Evolutionary conservation across 2,329 filamentous ascomycete genomes (phyloP), one percentile per base, ranked within the genome.

Genomic region (Ceratocystis lukuohia): DNA sequence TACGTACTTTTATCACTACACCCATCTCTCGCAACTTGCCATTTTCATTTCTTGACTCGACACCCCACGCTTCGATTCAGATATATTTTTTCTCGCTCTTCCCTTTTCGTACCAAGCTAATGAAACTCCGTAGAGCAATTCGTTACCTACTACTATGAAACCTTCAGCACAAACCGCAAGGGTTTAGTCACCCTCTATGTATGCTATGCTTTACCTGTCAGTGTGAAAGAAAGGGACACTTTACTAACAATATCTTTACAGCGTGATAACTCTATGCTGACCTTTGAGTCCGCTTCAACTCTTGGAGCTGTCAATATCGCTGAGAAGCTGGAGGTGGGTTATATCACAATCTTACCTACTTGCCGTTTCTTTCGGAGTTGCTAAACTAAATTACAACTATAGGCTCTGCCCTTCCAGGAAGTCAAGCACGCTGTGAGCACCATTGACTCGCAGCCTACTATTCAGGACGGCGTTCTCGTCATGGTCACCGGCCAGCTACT

Each of bases 231-330:
- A 3, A 45, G 15, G n/a, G 28, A 28, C 20, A 3, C 37, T 65
- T 10, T 33, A 20, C 44, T 63, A 65, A 59, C 33, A n/a, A 7
- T 2, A 10, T 25, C 25, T 20, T n/a, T 66, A 73, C 71, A 96
- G 91, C 85, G 88, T 73, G 83, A 88, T 3, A 76, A 87, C 69
- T 97, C 94, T 62, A 96, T 96, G 88, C 82, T 97, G 77, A 96
- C 93, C 63, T 97, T 96, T 74, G 91, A 97, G 82, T 86, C 82
- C 61, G 72, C 79, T 57, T 85, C 87, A 15, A 76, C 84, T 68
- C 80, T 85, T 73, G 92, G 93, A 69, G 77, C 79, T 45, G 74
- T 71, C 28, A 74, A 75, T 41, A 96, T 99, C 72, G 78, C 87
- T 65, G 85, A 90, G 76, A 96, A 96, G 82, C 84, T 97, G 69